Evolutionary conservation across 2,329 filamentous ascomycete genomes (phyloP), one percentile per base, ranked within the genome.

Genomic region (Lasiodiplodia sp.): DNA sequence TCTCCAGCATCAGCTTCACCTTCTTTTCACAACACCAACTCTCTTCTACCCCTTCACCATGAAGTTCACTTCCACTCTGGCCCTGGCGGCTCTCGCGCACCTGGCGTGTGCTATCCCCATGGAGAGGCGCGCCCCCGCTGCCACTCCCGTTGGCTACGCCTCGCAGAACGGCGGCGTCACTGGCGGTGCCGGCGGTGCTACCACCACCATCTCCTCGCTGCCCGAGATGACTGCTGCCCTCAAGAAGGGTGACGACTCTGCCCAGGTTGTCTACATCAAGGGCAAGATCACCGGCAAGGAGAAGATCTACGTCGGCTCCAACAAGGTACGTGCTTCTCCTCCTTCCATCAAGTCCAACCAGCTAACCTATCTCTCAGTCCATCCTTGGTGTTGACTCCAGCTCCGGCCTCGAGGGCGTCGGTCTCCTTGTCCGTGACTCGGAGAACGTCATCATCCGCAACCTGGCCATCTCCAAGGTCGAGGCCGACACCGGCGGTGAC

Each of bases 361-460:
- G 47, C 62, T 65, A 31, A 65, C 62, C 0, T 49, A 40, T 10
- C n/a, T 34, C n/a, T 4, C 62, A 65, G 63, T 56, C 63, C 63
- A 66, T 66, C 37, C 76, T 79, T 5, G 82, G 83, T 44, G 80
- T 83, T 16, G 81, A 78, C 2, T 77, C 82, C 58, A 80, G 75
- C 74, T 68, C 75, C 84, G 71, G 81, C 75, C 38, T 66, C 37
- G 63, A 66, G 8, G 83, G 85, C 38, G 74, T 85, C 62, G 87
- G 87, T 31, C 77, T 89, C 66, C 83, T 84, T 70, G 81, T 90
- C 78, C 83, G 84, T 72, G 79, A 80, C 52, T 79, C 81, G 47
- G 80, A 77, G 68, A 90, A 90, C 75, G 86, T 90, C 69, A 90
- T 90, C 71, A 77, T 91, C 71, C 85, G 87, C 44, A 91, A 91